Conservation (phyloP, 352 stramenopile species). For the Globisporangium orthogonon region DNA sequence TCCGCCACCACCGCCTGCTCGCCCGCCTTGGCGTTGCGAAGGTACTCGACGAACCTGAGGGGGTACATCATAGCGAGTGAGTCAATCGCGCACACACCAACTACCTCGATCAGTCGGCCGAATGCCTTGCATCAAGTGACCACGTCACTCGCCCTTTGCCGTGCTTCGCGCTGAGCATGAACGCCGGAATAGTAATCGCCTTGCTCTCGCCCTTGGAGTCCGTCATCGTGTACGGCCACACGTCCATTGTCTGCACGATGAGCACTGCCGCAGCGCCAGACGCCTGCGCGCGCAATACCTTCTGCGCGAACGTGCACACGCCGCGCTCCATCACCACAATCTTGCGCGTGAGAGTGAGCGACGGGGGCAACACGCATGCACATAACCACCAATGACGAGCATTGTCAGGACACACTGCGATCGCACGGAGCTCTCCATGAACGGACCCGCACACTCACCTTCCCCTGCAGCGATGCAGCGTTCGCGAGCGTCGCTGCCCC, state of each 20-base stretch:
- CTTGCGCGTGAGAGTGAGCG: constrained; percentile 11
- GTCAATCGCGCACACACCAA: too few species aligned
- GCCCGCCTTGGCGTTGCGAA: constrained; percentile 19
- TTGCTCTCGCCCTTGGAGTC: constrained; percentile 65
- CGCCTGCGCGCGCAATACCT: constrained; percentile 57
- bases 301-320: constrained; percentile 66
- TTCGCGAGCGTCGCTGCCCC: constrained; percentile 40
- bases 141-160: constrained; percentile 36
- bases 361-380: background rate
- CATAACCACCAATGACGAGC: background rate
- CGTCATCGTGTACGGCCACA: constrained; percentile 85
- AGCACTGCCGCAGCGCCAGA: constrained; percentile 49
- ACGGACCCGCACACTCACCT: constrained; percentile 16
- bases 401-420: background rate
- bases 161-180: constrained; percentile 75
- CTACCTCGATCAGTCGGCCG: too few species aligned
- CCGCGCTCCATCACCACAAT: constrained; percentile 71
- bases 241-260: constrained; percentile 63
- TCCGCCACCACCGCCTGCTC: constrained; percentile 24
- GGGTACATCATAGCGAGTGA: too few species aligned
- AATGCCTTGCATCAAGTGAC: too few species aligned
- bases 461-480: constrained; percentile 28
- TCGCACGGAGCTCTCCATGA: too few species aligned
- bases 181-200: constrained; percentile 52
- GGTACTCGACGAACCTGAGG: constrained; percentile 51